Percentiles rank a stretch among this genome's conserved stretches.
Conservation (phyloP, 2,329 filamentous ascomycete genomes). For the Cladophialophora carrionii region DNA sequence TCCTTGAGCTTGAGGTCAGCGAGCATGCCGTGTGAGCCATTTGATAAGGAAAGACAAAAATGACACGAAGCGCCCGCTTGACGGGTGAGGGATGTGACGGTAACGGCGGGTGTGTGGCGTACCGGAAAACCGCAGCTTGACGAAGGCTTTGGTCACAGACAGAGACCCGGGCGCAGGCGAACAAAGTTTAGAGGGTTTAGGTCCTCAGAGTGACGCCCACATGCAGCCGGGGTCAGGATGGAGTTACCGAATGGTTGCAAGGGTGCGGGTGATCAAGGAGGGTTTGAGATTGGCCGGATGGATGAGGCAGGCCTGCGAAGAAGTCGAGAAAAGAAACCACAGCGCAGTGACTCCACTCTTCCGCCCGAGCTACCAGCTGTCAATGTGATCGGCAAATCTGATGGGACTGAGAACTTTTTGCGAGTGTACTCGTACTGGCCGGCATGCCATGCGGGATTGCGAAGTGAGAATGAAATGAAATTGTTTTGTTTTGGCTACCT, state of each 20-base stretch:
- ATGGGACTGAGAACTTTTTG: conserved; percentile 6
- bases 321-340: conserved; percentile 15
- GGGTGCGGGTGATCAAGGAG: conserved; percentile 11
- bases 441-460: not conserved
- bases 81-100: conserved; percentile 25
- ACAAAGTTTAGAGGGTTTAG: conserved; percentile 10
- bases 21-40: conserved; percentile 40
- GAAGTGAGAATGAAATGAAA: not conserved
- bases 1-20: conserved; percentile 38
- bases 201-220: conserved; percentile 10
- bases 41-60: conserved; percentile 32
- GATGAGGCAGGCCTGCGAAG: conserved; percentile 7
- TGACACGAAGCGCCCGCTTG: conserved; percentile 11
- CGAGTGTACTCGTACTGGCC: not conserved
- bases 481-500: conserved; percentile 10
- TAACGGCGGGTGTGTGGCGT: conserved; percentile 25
- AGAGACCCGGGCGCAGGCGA: conserved; percentile 6
- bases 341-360: not conserved
- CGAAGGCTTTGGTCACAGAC: conserved; percentile 24
- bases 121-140: conserved; percentile 27
- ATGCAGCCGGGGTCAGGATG: conserved; percentile 26
- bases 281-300: conserved; percentile 17
- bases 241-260: conserved; percentile 25
- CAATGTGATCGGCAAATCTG: not conserved
- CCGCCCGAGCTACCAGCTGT: not conserved